Evolutionary conservation across 345 rosid genomes (phyloP), one percentile per base, ranked within the genome.

Genomic region (Arabis hirsuta): DNA sequence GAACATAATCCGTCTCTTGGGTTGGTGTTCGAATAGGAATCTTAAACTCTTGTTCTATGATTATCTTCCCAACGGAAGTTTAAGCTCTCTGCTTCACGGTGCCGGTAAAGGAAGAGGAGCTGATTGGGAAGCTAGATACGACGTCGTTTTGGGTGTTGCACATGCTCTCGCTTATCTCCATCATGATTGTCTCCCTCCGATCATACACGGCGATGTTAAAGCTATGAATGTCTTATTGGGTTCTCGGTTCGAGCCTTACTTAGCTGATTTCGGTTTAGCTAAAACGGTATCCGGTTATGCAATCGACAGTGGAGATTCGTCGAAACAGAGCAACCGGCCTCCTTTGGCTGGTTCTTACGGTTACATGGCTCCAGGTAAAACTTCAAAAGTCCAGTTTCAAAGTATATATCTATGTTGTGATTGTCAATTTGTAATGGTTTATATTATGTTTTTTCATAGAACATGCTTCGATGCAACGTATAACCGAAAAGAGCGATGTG

Each of bases 321-420:
- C 81, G 4, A 84, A 81, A 78, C 79, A 79, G 11, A 78, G 77
- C 72, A 88, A 73, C 62, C 87, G 83, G 67, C 90, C 90, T 55
- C 88, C 84, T n/a, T 82, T 91, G 27, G 96, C 93, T 27, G 98
- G 98, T 59, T 94, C 98, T 58, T 94, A 94, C 36, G 97, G 98
- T 60, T 94, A 94, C 77, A 94, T 94, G 96, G 97, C 96, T 76
- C 97, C 98, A 73, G 97, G 98, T 91, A 82, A 20, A 12, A 27
- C 5, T 46, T 63, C 41, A 24, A 16, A 13, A 38, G 2, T n/a
- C 43, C 2, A 0, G 10, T 60, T 34, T 42, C 41, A 36, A 36
- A 36, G 41, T 36, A 36, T 32, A 32, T 4, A 29, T 4, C 34
- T 9, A 44, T 24, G 62, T 50, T 13, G 8, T 20, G 19, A 34